These are phyloP conservation scores for Periconia digitata DNA, from an alignment of 2,329 filamentous ascomycete genomes.

Conservation along the genomic window DNA sequence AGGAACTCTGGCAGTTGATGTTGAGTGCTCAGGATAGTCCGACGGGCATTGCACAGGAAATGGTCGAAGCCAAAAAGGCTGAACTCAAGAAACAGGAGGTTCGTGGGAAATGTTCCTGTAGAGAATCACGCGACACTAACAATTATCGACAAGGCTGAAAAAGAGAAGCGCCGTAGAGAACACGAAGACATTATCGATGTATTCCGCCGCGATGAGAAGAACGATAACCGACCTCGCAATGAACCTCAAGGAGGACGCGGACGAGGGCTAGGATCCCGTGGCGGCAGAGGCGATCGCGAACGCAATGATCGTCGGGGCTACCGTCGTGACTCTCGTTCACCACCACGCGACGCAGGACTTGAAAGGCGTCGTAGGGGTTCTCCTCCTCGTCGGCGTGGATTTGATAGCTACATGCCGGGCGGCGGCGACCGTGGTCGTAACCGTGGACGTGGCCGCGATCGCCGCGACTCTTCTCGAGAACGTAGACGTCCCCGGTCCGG, in stretches of 20 bases:
- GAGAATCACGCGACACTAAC: constrained; percentile 17
- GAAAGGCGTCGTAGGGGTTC: constrained; percentile 51
- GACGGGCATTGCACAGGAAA: constrained; percentile 89
- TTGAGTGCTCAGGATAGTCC: constrained; percentile 86
- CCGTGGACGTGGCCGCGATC: constrained; percentile 47
- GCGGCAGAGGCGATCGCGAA: constrained; percentile 54
- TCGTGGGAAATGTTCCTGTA: constrained; percentile 12
- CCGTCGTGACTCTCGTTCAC: constrained; percentile 54
- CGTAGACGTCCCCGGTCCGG: constrained; percentile 30
- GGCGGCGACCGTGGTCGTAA: constrained; percentile 18
- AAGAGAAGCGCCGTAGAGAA: constrained; percentile 70
- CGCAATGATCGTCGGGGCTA: constrained; percentile 31
- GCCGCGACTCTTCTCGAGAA: constrained; percentile 30
- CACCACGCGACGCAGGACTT: constrained; percentile 35
- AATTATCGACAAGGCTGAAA: constrained; percentile 70
- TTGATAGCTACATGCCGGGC: constrained; percentile 59
- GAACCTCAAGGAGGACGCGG: constrained; percentile 51
- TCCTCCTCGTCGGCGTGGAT: constrained; percentile 50
- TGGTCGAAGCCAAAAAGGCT: constrained; percentile 93
- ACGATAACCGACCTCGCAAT: constrained; percentile 30
- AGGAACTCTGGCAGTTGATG: constrained; percentile 89
- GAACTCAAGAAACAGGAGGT: constrained; percentile 97
- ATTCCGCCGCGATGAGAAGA: constrained; percentile 65
- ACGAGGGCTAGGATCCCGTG: constrained; percentile 45
- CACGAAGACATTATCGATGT: constrained; percentile 70